These are phyloP conservation scores for Leishmania major DNA, from an alignment of 208 protist genomes.

Conservation along the genomic window DNA sequence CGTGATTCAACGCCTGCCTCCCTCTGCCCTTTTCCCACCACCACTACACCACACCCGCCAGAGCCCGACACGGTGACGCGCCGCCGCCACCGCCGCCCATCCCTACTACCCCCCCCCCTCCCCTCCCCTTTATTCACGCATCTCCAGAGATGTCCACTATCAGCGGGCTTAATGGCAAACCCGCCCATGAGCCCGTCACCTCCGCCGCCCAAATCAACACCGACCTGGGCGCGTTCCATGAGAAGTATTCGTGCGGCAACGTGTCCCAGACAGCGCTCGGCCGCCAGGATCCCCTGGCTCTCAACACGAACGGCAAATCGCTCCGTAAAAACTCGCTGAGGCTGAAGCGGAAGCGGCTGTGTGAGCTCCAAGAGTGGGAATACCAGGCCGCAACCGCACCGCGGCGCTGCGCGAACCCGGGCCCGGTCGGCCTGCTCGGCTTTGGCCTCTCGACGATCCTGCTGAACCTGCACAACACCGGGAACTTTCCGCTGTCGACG, in stretches of 20 bases:
- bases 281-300: neutral
- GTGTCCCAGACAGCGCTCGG: neutral
- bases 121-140: too few species aligned
- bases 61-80: neutral
- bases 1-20: neutral
- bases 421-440: slow-evolving; percentile 42
- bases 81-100: neutral
- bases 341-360: neutral
- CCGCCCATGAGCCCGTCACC: neutral
- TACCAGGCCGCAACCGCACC: neutral
- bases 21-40: neutral
- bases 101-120: too few species aligned
- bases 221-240: neutral
- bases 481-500: slow-evolving; percentile 35
- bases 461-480: slow-evolving; percentile 57
- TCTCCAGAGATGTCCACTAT: neutral
- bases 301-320: neutral
- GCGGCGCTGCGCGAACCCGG: slow-evolving; percentile 30
- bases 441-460: slow-evolving; percentile 73
- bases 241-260: neutral
- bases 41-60: neutral
- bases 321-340: neutral
- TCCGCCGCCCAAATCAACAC: neutral
- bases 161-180: neutral
- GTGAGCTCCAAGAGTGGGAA: slow-evolving; percentile 11